Evolutionary conservation across 2,329 filamentous ascomycete genomes (phyloP).

Genomic region (Nothopassalora personata): DNA sequence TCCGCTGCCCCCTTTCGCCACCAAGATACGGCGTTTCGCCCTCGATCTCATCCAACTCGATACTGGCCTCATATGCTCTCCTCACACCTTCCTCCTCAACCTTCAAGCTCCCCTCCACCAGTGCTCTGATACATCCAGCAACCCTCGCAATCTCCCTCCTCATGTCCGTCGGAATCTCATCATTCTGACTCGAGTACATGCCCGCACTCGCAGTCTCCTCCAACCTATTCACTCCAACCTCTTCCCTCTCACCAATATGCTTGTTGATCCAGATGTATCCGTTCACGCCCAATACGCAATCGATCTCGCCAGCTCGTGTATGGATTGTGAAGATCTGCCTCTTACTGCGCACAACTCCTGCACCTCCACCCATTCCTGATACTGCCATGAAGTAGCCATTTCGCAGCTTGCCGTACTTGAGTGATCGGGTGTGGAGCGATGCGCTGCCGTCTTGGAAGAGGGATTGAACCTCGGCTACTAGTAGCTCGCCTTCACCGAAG

Average conservation of each 20-base stretch:
- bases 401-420: constrained; percentile 92
- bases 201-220: constrained; percentile 81
- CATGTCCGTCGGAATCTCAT: constrained; percentile 68
- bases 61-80: constrained; percentile 72
- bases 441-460: constrained; percentile 82
- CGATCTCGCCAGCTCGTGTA: constrained; percentile 60
- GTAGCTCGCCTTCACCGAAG: constrained; percentile 87
- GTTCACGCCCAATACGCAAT: constrained; percentile 89
- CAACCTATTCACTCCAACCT: constrained; percentile 69
- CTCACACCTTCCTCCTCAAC: constrained; percentile 89
- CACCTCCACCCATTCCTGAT: constrained; percentile 68
- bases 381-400: constrained; percentile 89
- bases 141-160: constrained; percentile 84
- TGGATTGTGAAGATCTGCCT: constrained; percentile 84
- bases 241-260: constrained; percentile 62
- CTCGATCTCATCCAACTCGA: constrained; percentile 65
- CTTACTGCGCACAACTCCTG: constrained; percentile 75
- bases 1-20: constrained; percentile 33
- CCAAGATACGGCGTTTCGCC: constrained; percentile 46
- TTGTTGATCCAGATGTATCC: constrained; percentile 90
- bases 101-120: constrained; percentile 74
- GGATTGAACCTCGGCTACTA: constrained; percentile 91
- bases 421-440: constrained; percentile 77
- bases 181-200: constrained; percentile 94
- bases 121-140: constrained; percentile 70